Evolutionary conservation across 495 filamentous ascomycete species (phyloP).

Genomic region (Apiosordaria backusii): DNA sequence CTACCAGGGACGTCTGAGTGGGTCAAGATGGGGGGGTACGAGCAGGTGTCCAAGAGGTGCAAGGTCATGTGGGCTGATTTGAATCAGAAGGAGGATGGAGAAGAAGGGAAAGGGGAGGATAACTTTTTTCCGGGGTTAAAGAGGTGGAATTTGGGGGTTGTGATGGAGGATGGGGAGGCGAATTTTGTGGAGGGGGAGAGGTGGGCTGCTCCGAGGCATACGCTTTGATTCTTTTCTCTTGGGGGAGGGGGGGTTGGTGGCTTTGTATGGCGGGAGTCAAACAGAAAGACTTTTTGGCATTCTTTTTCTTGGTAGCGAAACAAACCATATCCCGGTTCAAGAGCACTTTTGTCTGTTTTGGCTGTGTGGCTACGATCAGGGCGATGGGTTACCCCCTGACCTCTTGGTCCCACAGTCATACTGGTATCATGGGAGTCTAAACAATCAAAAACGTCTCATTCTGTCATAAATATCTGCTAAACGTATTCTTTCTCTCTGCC

Average conservation of each 20-base stretch:
- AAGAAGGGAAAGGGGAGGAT: conserved; percentile 19
- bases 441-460: not conserved
- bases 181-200: conserved; percentile 31
- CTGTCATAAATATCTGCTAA: not conserved
- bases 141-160: conserved; percentile 43
- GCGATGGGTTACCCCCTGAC: not conserved
- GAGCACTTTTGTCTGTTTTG: not conserved
- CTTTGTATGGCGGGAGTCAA: not conserved
- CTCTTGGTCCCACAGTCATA: not conserved
- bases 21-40: conserved; percentile 26
- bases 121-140: conserved; percentile 47
- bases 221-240: not conserved
- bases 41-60: conserved; percentile 21
- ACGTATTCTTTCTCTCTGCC: not conserved
- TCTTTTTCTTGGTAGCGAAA: not conserved
- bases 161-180: conserved; percentile 41
- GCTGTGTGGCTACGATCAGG: not conserved
- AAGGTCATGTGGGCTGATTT: conserved; percentile 40
- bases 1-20: conserved; percentile 35
- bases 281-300: not conserved
- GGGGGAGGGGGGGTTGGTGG: not conserved
- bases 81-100: conserved; percentile 29
- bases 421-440: not conserved
- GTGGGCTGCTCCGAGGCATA: conserved; percentile 26
- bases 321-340: not conserved